Evolutionary conservation across 495 filamentous ascomycete genomes (phyloP), one percentile per base, ranked within the genome.

Genomic region (Penicillium samsonianum): DNA sequence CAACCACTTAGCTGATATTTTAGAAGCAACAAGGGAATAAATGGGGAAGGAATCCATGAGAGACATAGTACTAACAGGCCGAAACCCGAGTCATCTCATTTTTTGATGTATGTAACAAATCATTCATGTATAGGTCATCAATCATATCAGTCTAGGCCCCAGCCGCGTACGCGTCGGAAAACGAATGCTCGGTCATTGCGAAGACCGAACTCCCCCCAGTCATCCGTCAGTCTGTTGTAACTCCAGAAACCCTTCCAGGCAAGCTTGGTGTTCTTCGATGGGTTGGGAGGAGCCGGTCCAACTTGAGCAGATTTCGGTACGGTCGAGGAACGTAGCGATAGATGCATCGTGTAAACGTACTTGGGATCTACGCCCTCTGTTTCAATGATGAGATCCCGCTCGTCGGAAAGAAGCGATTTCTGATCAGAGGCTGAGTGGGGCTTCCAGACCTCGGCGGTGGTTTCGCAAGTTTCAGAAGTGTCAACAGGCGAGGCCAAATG

Each of bases 211-310:
- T 90, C 88, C 0, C 81, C 90, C 88, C 91, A 90, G 70, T 96
- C 92, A 67, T 93, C 91, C 19, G 92, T 93, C 62, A 96, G 73
- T 64, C 79, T 80, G 65, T 96, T 95, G 62, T 94, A 95, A 72
- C 86, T 92, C 88, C 90, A 96, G 72, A 88, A 96, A 0, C 90
- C 89, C 68, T 87, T 87, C 95, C 95, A 98, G 0, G 73, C 73
- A 33, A 99, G 69, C 74, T 93, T 96, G 46, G 90, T 96, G 56
- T 92, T 94, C 62, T 81, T 81, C 2, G 75, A 69, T 20, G 72
- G 63, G 51, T 77, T 78, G 10, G 63, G 60, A 23, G 67, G 64
- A 2, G 65, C 31, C 6, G 59, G 50, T 8, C 54, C 61, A 4
- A 63, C 30, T 5, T 71, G 68, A 5, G 69, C 75, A 6, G 71